Evolutionary conservation across 1,139 yeast species (phyloP), one percentile per base, ranked within the genome.

Genomic region (Geotrichum carabidarum): DNA sequence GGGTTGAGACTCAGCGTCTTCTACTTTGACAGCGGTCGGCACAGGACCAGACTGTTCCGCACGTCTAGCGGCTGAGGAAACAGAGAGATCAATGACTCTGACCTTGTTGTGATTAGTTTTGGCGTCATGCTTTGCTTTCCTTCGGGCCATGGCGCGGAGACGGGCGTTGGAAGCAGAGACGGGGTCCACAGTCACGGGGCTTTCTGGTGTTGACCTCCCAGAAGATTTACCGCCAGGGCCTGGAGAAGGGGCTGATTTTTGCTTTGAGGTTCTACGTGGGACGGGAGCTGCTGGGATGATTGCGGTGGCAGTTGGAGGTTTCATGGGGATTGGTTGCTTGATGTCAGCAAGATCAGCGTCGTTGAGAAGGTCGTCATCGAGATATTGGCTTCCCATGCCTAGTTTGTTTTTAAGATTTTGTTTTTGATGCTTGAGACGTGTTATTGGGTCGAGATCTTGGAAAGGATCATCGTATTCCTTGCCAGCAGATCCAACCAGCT

Each of bases 61-160:
- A 57, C 80, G 78, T 56, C 86, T 74, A 1, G 94, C 84, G 0
- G 90, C 80, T 0, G 94, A 80, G 63, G 89, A 82, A 64, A 86
- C 86, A 1, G 95, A 83, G 12, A 89, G 73, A 68, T 91, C 96
- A 0, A 89, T 84, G 0, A 70, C 69, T 6, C 74, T 87, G 77
- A 63, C 79, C 71, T 79, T 83, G 56, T 72, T 74, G 8, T 80
- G 71, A 22, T 78, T 78, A 9, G 81, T 74, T 64, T 84, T 85
- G 9, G 93, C 93, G 60, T 82, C 86, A 56, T 81, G 84, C 67
- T 89, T 90, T 1, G 97, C 96, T 65, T 86, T 83, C 64, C 99
- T 79, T 65, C 88, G 87, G 40, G 96, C 97, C 86, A 93, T 84
- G 2, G 97, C 97, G 60, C 90, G 81, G 73, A 90, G 78, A 67